Evolutionary conservation across 2,329 filamentous ascomycete species (phyloP), one percentile per base, ranked within the genome.

Genomic region (Didymella pomorum): DNA sequence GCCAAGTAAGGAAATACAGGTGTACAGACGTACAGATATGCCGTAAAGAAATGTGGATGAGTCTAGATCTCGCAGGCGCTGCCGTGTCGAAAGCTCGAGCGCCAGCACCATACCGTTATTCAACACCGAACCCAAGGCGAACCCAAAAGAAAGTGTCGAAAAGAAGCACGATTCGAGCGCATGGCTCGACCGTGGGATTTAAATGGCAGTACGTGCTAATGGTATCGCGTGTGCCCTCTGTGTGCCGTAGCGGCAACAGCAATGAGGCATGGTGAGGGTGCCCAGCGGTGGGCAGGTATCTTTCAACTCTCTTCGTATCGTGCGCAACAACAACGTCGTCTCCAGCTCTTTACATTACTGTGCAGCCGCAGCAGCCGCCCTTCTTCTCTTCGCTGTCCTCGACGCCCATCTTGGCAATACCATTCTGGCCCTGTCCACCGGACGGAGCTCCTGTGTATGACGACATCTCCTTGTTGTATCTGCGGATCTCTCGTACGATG

Each of bases 391-490:
- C 84, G 63, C 86, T 85, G 60, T 88, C 87, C 67, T 89, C 87
- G 71, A 95, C 86, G 68, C 96, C 91, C 85, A 96, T 89, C 80
- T 93, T 91, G 82, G 86, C 84, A 64, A 84, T 71, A 58, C 70
- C 89, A 70, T 85, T 86, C 69, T 84, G 86, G 57, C 60, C 62
- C 63, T 81, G 80, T 60, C 81, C 82, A 68, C 62, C 87, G 82
- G 61, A 84, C 82, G 71, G 86, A 82, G 66, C 88, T 56, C 89
- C 89, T 62, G 88, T 87, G 79, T 96, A 92, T 60, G 91, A 92
- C 61, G 93, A 93, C 89, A 97, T 96, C 76, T 98, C 94, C 78
- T 95, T 94, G 87, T 99, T 98, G 82, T 96, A 98, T 80, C 92
- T 90, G 80, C 95, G 88, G 75, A 99, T 99, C 79, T 98, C 95